phyloP scores from a whole-genome alignment of 768 basidiomycete genomes.

The Podaxis mareebaensis region DNA sequence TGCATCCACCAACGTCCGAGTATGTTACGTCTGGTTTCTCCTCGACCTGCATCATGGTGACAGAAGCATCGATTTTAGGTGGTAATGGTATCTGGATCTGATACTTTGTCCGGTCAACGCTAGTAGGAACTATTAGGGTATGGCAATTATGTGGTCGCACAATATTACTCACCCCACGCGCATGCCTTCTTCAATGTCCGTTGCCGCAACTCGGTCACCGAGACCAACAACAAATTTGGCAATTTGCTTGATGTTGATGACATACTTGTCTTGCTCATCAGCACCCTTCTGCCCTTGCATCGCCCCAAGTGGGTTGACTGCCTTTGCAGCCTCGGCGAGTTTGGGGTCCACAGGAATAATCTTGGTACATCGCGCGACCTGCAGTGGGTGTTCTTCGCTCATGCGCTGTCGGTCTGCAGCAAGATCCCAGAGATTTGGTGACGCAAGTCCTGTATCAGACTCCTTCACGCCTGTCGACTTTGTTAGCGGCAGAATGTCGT shows the following conservation, averaged over 20 bases:
- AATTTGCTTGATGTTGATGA: slow-evolving; percentile 99
- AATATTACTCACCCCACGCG: slow-evolving; percentile 84
- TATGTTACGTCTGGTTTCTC: slow-evolving; percentile 99
- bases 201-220: slow-evolving; percentile 94
- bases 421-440: slow-evolving; percentile 97
- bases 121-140: slow-evolving; percentile 30
- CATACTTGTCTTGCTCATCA: slow-evolving; percentile 98
- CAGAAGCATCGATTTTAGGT: slow-evolving; percentile 98
- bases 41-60: slow-evolving; percentile 99
- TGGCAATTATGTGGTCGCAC: not conserved
- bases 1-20: slow-evolving; percentile 97
- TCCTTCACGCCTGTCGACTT: slow-evolving; percentile 83
- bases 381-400: slow-evolving; percentile 89
- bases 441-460: slow-evolving; percentile 94
- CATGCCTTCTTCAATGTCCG: slow-evolving; percentile 99
- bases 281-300: slow-evolving; percentile 91
- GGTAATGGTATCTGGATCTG: slow-evolving; percentile 98
- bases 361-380: slow-evolving; percentile 98
- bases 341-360: slow-evolving; percentile 85
- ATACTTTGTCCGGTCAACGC: slow-evolving; percentile 95
- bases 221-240: slow-evolving; percentile 99
- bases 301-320: slow-evolving; percentile 77
- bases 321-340: slow-evolving; percentile 74
- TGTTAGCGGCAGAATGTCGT: slow-evolving; percentile 12
- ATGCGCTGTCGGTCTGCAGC: slow-evolving; percentile 90